Evolutionary conservation across 192 early-diverging fungal species (phyloP), one percentile per base, ranked within the genome.

Genomic region (Lunasporangiospora selenospora): DNA sequence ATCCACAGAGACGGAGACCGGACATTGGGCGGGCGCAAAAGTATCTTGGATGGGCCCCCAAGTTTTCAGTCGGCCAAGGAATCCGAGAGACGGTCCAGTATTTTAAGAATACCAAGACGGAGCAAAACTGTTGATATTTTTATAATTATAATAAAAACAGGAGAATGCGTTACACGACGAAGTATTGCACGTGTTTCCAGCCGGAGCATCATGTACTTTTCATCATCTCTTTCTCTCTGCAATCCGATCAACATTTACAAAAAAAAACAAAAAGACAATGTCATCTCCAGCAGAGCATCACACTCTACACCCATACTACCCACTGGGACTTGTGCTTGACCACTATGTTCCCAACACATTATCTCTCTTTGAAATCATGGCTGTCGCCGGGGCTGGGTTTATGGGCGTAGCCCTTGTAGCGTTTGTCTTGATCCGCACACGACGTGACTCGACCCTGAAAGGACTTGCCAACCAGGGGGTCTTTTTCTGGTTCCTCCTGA

Each of bases 401-500:
- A 11, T 8, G 3, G 4, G 30, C 0, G 5, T 69, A 19, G 37
- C 29, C 1, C 3, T 29, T 21, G 0, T 59, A 3, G 39, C 49
- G 11, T 3, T 37, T 13, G 27, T 21, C 23, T 15, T 44, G 21
- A 32, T 16, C 1, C 54, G 58, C 40, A 18, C 30, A 19, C 39
- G 56, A 10, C 33, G 42, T 15, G 38, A 62, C 24, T 53, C 61
- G 11, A 53, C 50, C 13, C 61, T 62, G 1, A 53, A 2, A 11
- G 24, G 32, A 6, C n/a, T 4, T 3, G 16, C 4, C 6, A 80
- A 65, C 9, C 59, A 53, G 62, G 21, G 81, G 12, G 50, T 87
- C 7, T 89, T 94, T 15, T 60, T 88, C 21, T 97, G 95, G 95
- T 94, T 93, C 64, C 52, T 91, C 18, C 55, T 89, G 13, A 94